Conservation (phyloP, 306 rosid species). For the Pterocarpus santalinus region DNA sequence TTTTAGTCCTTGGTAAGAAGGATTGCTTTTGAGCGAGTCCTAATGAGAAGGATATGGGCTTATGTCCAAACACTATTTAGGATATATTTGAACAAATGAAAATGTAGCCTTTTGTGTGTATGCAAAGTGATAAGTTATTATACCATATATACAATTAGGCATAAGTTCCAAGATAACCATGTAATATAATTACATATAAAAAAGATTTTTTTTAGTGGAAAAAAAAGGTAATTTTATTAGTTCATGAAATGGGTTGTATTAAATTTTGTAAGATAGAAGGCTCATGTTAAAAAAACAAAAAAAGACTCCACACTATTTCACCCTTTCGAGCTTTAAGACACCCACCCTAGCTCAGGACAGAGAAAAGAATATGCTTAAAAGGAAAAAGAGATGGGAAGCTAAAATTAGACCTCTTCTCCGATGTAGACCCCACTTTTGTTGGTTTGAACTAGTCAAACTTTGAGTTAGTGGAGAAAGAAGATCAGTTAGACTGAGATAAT, state of each 20-base stretch:
- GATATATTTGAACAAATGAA: neutral
- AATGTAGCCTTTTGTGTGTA: neutral
- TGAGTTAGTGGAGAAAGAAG: neutral
- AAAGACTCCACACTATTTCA: neutral
- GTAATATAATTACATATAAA: no score
- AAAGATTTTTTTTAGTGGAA: no score
- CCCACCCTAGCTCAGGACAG: neutral
- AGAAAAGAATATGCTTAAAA: neutral
- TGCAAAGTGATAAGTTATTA: neutral
- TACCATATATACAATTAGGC: neutral
- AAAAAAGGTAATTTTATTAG: no score
- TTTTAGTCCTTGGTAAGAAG: constrained; percentile 32
- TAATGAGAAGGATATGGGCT: constrained; percentile 44
- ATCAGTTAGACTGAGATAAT: neutral
- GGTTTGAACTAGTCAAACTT: neutral
- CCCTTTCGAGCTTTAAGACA: neutral
- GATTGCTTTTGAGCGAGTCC: constrained; percentile 57
- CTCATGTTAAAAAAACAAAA: neutral
- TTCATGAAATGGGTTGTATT: neutral
- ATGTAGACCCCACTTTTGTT: neutral
- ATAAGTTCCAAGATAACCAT: neutral
- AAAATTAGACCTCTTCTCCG: neutral
- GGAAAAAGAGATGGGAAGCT: neutral
- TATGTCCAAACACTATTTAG: constrained; percentile 24
- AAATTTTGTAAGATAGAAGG: neutral